These are phyloP conservation scores for Botrytis byssoidea DNA, from an alignment of 2,329 filamentous ascomycete species.

Conservation along the genomic window DNA sequence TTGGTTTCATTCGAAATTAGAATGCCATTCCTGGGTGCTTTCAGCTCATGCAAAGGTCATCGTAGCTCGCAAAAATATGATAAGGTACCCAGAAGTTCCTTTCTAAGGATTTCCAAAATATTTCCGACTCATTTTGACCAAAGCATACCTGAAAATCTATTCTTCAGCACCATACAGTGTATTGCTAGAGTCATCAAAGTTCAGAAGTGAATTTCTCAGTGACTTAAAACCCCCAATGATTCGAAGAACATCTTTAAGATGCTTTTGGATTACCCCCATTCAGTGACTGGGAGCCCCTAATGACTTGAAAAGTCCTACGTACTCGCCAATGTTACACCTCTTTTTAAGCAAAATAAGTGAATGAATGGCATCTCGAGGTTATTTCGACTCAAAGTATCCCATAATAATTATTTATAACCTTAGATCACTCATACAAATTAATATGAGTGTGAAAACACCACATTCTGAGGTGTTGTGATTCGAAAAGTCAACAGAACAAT, in stretches of 20 bases:
- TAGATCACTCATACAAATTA: neutral
- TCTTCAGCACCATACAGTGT: neutral
- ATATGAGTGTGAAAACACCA: neutral
- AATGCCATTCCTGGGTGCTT: neutral
- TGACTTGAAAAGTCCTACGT: neutral
- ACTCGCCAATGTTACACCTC: neutral
- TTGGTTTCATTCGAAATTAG: neutral
- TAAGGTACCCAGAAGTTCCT: neutral
- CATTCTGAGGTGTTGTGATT: neutral
- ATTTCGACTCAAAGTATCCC: neutral
- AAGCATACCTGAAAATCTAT: neutral
- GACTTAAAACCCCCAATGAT: neutral
- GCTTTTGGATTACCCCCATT: neutral
- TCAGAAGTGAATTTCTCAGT: neutral
- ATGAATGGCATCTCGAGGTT: neutral
- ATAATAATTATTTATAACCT: neutral
- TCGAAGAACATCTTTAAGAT: neutral
- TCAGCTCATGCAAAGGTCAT: neutral
- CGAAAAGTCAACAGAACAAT: neutral
- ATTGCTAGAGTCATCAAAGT: rapidly evolving
- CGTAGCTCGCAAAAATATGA: neutral
- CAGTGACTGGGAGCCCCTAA: neutral
- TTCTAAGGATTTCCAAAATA: neutral
- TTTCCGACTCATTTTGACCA: too few species aligned
- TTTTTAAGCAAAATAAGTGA: neutral